Conservation (phyloP, 2,329 filamentous ascomycete genomes). For the Penicillium sp. region DNA sequence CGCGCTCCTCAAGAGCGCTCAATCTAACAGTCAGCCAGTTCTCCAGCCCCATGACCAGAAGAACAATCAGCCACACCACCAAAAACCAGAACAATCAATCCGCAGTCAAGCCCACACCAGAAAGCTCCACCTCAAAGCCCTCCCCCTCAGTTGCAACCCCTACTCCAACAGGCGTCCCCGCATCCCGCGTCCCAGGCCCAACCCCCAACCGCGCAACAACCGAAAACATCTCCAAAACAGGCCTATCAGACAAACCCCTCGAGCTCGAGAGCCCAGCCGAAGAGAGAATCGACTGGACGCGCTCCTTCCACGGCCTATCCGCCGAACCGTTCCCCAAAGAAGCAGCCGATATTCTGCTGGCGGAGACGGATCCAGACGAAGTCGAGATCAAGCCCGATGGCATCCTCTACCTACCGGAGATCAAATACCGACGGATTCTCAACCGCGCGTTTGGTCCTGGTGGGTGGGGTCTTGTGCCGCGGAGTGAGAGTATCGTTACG, state of each 20-base stretch:
- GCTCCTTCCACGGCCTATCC: conserved; percentile 72
- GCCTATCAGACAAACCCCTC: conserved; percentile 30
- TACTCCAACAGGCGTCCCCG: conserved; percentile 10
- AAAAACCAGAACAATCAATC: conserved; percentile 11
- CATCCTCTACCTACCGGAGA: conserved; percentile 91
- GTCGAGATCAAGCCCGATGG: conserved; percentile 97
- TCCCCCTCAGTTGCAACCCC: conserved; percentile 5
- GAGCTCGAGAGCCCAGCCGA: conserved; percentile 24
- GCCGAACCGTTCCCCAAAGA: conserved; percentile 61
- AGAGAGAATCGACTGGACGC: conserved; percentile 66
- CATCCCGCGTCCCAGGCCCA: conserved; percentile 16
- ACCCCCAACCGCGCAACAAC: conserved; percentile 27
- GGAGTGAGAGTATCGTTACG: conserved; percentile 77
- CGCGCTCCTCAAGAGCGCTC: conserved; percentile 10
- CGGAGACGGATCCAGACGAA: conserved; percentile 60
- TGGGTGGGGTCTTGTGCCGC: conserved; percentile 85
- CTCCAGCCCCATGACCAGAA: conserved; percentile 9
- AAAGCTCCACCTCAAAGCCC: conserved; percentile 1
- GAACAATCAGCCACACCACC: conserved; percentile 15
- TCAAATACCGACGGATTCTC: conserved; percentile 88
- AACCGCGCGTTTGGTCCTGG: conserved; percentile 89
- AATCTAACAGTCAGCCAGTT: neutral
- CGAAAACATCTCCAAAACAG: conserved; percentile 33
- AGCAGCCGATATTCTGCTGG: conserved; percentile 58
- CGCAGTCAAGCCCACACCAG: conserved; percentile 7